A percentile compares a stretch with the other conserved stretches of the same genome.
Conservation (phyloP, 306 rosid genomes). For the Hippophae tibetana region DNA sequence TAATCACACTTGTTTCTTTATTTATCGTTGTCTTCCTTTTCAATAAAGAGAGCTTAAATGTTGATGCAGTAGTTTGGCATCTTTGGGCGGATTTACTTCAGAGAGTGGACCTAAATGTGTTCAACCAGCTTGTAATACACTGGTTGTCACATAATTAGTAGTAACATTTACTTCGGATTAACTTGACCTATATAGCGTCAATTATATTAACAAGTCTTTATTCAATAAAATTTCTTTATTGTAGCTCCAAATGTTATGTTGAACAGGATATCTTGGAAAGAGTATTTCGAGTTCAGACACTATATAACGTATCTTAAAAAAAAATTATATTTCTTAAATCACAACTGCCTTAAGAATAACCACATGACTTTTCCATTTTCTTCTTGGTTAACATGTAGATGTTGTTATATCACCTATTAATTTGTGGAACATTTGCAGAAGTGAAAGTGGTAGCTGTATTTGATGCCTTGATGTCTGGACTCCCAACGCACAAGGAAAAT, state of each 20-base stretch:
- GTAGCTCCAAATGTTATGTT: not conserved
- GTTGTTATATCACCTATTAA: conserved; percentile 5
- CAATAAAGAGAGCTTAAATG: too few relatives aligned
- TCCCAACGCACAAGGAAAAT: conserved; percentile 67
- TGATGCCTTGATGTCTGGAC: conserved; percentile 93
- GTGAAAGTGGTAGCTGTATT: conserved; percentile 82
- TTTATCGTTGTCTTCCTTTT: too few relatives aligned
- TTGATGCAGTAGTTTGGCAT: too few relatives aligned
- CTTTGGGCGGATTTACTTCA: not conserved
- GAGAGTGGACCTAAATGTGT: not conserved
- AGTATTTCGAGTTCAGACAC: too few relatives aligned
- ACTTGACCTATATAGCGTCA: not conserved
- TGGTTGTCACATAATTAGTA: not conserved
- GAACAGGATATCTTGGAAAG: too few relatives aligned
- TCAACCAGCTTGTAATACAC: not conserved
- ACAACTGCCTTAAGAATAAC: too few relatives aligned
- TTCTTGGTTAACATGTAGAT: not conserved
- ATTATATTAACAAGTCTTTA: not conserved
- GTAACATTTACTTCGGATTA: not conserved
- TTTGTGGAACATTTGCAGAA: conserved; percentile 42
- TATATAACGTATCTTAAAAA: too few relatives aligned
- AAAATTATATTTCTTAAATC: too few relatives aligned
- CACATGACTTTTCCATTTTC: too few relatives aligned
- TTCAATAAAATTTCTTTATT: not conserved
- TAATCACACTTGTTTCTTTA: too few relatives aligned